Base-by-base conservation (phyloP, 139 green algal species). In the Chlamydomonas asymmetrica region DNA sequence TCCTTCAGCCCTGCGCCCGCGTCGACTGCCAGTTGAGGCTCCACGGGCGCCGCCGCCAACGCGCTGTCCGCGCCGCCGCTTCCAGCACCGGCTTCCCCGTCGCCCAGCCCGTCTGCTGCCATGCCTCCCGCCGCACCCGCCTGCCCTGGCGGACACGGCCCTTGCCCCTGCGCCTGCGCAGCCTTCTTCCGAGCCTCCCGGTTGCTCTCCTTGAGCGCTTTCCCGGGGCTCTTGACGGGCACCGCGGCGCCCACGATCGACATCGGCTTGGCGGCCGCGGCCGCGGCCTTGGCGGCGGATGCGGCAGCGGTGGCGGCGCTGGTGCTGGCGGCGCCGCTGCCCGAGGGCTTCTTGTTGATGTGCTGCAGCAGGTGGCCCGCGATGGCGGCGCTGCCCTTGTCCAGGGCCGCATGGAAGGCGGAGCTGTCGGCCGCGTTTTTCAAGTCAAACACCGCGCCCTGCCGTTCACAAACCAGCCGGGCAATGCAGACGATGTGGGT, bases 371-470 rank as follows among this genome's bases (percentile, higher is more conserved):
- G 56, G 63, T 78, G 65, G 54, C 62, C 62, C 45, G 77, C 77
- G 16, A 75, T 76, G 31, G 67, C 66, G 34, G 75, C 80, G 27
- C 74, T 79, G 22, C 80, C 80, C 25, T 75, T 75, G 50, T 85
- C 75, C 49, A 80, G 49, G 1, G 80, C 80, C 5, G 80, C 80
- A 40, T 80, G 75, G 64, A 82, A 80, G 16, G 74, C 80, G 20
- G 73, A 81, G 73, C 66, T 75, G 74, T 85, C 80, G 4, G 80
- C 80, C n/a, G 80, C 52, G 64, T 85, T 85, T 37, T 82, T 81
- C 22, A 81, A 34, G 61, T 85, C 80, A 65, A 85, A 85, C 3
- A 67, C 31, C 37, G 80, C 80, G 39, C 62, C 72, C 73, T 83
- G 70, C 13, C n/a, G n/a, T n/a, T n/a, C n/a, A n/a, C n/a, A n/a